Base-by-base conservation (phyloP, 2,329 filamentous ascomycete species). In the Colletotrichum abscissum region DNA sequence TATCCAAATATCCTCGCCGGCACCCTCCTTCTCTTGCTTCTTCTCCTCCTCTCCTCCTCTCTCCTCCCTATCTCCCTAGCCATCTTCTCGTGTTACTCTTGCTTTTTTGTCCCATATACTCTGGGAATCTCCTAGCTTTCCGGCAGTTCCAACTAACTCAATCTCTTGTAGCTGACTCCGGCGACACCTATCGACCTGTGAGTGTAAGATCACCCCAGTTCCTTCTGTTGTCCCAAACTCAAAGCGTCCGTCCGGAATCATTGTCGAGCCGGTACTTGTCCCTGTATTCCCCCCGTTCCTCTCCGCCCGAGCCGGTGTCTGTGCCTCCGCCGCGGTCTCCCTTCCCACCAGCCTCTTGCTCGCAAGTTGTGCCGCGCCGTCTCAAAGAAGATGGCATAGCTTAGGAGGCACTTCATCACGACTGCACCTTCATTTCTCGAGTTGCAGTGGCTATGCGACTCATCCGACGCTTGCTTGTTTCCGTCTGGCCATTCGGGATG, bases 151-250 rank as follows among this genome's bases (percentile, higher is more conserved):
- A 59, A 72, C 77, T 75, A 75, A 75, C 81, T 76, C 82, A 79
- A 49, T 46, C 52, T 59, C 26, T 63, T 62, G n/a, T 82, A 91
- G 89, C 89, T 81, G 89, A 91, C 79, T 86, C 88, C 78, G 87
- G 87, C 82, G 89, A 91, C 79, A 91, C 84, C 76, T 91, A 91
- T 82, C 88, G 89, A 82, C 88, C 89, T 79, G 89, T 89, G 83
- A 88, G 87, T 88, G 76, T 72, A 52, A 46, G 56, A 38, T 67
- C 46, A 69, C 67, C 65, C 68, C 30, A 28, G 35, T 60, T 49
- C 54, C 54, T 59, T 59, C 55, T n/a, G 30, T 58, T 58, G 14
- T 24, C 26, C 28, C 49, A 22, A 58, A 42, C 14, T 38, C 63
- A 46, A 65, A 58, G 52, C 30, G 33, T 26, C 60, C 60, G 19